phyloP scores from a whole-genome alignment of 225 moss, liverwort and hornwort species.

The Bryum argenteum region DNA sequence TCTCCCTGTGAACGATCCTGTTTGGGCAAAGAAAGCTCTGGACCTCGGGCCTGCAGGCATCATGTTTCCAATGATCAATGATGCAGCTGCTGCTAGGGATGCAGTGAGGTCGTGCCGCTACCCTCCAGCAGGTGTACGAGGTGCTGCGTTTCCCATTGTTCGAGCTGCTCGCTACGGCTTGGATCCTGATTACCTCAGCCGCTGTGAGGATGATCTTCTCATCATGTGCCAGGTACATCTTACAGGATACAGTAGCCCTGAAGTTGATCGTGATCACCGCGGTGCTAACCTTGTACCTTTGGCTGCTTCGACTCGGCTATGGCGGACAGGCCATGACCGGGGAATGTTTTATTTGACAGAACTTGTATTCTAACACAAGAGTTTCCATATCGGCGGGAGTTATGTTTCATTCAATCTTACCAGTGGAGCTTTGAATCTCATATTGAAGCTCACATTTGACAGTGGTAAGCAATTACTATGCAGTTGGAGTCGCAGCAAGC shows the following conservation, averaged over 20 bases:
- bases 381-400: no score
- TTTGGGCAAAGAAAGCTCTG: constrained; percentile 72
- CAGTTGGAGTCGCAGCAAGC: constrained; percentile 71
- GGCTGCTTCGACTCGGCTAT: no score
- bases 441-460: constrained; percentile 6
- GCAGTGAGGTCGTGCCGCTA: constrained; percentile 68
- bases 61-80: constrained; percentile 78
- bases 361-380: no score
- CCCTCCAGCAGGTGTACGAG: constrained; percentile 67
- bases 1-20: constrained; percentile 65
- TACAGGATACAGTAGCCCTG: no score
- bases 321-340: no score
- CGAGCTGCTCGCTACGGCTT: constrained; percentile 78
- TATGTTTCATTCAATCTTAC: not conserved
- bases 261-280: no score
- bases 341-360: no score
- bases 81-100: constrained; percentile 58
- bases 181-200: constrained; percentile 55
- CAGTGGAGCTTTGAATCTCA: constrained; percentile 1
- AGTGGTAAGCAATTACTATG: constrained; percentile 17
- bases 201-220: constrained; percentile 73
- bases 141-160: constrained; percentile 64
- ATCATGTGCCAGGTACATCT: constrained; percentile 71
- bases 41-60: constrained; percentile 79
- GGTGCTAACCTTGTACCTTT: no score